These are phyloP conservation scores for Lactifluus piperatus DNA, from an alignment of 768 basidiomycete genomes.

Conservation along the genomic window DNA sequence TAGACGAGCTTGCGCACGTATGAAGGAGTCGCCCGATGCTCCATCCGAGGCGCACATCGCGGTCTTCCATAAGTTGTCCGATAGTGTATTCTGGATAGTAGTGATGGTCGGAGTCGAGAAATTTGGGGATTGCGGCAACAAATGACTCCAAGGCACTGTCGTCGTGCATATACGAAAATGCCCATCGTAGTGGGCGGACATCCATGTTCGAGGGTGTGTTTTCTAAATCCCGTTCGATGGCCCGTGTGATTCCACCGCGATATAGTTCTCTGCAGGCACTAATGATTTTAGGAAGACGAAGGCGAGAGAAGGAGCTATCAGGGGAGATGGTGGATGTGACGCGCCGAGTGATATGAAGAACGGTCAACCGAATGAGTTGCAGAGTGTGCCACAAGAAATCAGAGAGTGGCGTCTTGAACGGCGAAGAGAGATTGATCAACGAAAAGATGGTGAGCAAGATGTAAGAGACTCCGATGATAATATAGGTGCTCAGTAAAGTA, in stretches of 20 bases:
- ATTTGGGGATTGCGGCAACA: slow-evolving; percentile 8
- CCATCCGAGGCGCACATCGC: slow-evolving; percentile 12
- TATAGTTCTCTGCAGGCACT: not conserved
- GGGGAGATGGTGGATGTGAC: not conserved
- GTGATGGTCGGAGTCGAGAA: slow-evolving; percentile 7
- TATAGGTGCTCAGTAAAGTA: not conserved
- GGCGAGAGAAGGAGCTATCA: not conserved
- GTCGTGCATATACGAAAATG: not conserved
- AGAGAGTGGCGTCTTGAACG: slow-evolving; percentile 17
- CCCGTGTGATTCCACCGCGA: slow-evolving; percentile 5
- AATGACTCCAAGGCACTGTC: slow-evolving; percentile 12
- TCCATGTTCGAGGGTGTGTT: not conserved
- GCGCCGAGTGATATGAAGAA: not conserved
- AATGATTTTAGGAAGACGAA: slow-evolving; percentile 7
- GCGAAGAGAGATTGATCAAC: slow-evolving; percentile 7
- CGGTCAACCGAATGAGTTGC: not conserved
- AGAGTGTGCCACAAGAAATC: slow-evolving; percentile 1
- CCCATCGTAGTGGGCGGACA: slow-evolving; percentile 1
- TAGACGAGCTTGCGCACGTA: slow-evolving; percentile 1
- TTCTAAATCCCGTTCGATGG: slow-evolving; percentile 5
- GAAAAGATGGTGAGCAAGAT: slow-evolving; percentile 9
- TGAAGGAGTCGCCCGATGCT: slow-evolving; percentile 12
- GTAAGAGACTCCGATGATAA: not conserved
- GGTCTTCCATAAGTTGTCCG: slow-evolving; percentile 8
- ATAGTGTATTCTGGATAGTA: slow-evolving; percentile 10